A percentile compares a stretch with the other conserved stretches of the same genome.
phyloP scores from a whole-genome alignment of 495 filamentous ascomycete species.

The Neurospora sp. region DNA sequence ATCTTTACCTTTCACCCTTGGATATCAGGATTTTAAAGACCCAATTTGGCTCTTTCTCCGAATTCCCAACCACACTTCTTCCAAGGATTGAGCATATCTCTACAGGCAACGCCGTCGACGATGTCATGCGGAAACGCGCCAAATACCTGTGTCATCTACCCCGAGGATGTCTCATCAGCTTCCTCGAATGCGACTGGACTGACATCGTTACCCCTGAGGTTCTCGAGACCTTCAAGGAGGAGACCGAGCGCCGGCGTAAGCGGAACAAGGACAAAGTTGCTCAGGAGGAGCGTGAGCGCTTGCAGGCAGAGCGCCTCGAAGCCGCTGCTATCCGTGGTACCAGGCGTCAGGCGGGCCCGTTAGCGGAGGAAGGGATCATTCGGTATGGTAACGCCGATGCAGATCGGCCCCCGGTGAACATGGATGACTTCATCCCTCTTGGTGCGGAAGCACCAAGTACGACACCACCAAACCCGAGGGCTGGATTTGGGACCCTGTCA shows the following conservation, averaged over 20 bases:
- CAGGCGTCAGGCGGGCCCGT: conserved; percentile 29
- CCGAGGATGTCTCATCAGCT: conserved; percentile 84
- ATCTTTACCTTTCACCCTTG: conserved; percentile 86
- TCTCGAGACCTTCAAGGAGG: conserved; percentile 58
- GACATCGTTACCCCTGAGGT: conserved; percentile 73
- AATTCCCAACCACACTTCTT: conserved; percentile 82
- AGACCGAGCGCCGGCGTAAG: conserved; percentile 71
- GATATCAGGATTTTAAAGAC: conserved; percentile 93
- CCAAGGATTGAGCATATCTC: conserved; percentile 88
- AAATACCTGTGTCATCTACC: conserved; percentile 91
- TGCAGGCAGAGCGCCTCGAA: conserved; percentile 78
- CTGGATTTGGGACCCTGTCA: conserved; percentile 33
- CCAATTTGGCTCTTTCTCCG: conserved; percentile 72
- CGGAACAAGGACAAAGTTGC: conserved; percentile 77
- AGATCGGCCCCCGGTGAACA: conserved; percentile 25
- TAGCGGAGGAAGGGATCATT: conserved; percentile 27
- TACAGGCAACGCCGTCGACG: conserved; percentile 83
- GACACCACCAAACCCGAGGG: conserved; percentile 28
- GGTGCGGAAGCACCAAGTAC: conserved; percentile 28
- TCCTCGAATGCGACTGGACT: conserved; percentile 95
- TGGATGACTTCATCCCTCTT: conserved; percentile 60
- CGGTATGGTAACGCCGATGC: conserved; percentile 14
- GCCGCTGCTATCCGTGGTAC: conserved; percentile 36
- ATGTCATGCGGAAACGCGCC: conserved; percentile 72
- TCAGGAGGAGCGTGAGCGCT: conserved; percentile 80